These are phyloP conservation scores for Rubia occidens DNA, from an alignment of 305 asterid species.

Conservation along the genomic window DNA sequence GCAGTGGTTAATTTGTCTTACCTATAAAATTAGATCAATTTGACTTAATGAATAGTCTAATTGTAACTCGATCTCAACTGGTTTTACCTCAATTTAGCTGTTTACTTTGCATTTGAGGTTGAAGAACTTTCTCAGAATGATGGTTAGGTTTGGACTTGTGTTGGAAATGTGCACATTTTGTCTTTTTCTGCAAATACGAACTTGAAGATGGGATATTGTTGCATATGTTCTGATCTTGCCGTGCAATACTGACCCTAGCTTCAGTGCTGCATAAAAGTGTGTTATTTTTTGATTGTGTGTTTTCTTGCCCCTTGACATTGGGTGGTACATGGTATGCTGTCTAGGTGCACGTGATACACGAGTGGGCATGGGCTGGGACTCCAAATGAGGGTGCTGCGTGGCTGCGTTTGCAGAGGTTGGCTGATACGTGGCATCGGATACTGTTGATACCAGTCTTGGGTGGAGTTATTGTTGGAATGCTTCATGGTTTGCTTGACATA, in stretches of 20 bases:
- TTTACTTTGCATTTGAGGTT: neutral
- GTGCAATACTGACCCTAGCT: neutral
- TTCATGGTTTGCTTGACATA: constrained; percentile 88
- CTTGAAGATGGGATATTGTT: neutral
- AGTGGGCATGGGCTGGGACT: constrained; percentile 99
- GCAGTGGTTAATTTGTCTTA: neutral
- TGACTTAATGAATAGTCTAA: neutral
- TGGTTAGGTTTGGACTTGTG: neutral
- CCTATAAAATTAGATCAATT: neutral
- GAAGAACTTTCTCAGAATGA: neutral
- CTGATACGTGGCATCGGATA: constrained; percentile 95
- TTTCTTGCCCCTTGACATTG: neutral
- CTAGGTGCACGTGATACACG: constrained; percentile 90
- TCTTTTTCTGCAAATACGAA: neutral
- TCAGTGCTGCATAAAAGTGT: neutral
- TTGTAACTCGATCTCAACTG: neutral
- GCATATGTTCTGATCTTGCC: neutral
- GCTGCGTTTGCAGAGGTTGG: constrained; percentile 85
- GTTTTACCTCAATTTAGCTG: neutral
- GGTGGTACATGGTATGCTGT: constrained; percentile 17
- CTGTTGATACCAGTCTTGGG: constrained; percentile 88
- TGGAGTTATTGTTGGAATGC: constrained; percentile 92
- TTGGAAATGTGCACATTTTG: neutral
- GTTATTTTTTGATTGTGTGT: neutral
- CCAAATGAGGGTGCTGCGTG: constrained; percentile 97